Percentiles rank a stretch among this genome's conserved stretches.
Conservation (phyloP, 2,329 filamentous ascomycete genomes). For the Aspergillus felis region DNA sequence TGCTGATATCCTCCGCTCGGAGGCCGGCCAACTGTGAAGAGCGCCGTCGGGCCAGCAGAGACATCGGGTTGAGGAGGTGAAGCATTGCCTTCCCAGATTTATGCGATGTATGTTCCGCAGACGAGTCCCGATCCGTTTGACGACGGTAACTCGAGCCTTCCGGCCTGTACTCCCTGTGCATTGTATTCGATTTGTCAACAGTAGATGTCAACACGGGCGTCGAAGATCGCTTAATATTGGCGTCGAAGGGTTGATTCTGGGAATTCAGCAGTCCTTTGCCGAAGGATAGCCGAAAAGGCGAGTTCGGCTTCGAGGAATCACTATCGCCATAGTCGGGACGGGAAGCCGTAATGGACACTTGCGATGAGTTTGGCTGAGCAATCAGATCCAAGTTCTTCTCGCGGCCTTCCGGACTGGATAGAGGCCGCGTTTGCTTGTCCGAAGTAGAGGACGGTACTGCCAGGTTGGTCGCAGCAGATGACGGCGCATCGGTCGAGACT, state of each 20-base stretch:
- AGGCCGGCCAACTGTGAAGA: constrained; percentile 49
- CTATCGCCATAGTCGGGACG: constrained; percentile 24
- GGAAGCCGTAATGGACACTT: constrained; percentile 18
- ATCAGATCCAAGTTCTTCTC: constrained; percentile 19
- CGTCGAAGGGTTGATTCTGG: constrained; percentile 19
- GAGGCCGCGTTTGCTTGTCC: constrained; percentile 25
- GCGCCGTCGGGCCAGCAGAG: constrained; percentile 54
- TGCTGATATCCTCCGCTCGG: constrained; percentile 49
- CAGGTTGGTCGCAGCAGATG: constrained; percentile 27
- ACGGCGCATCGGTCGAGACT: constrained; percentile 18
- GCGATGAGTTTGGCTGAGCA: constrained; percentile 25
- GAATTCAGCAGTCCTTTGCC: constrained; percentile 26
- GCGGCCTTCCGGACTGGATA: constrained; percentile 30
- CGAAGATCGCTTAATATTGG: constrained; percentile 25
- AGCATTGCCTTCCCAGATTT: constrained; percentile 48
- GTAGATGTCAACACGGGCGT: constrained; percentile 19
- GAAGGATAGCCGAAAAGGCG: constrained; percentile 35
- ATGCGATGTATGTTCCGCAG: constrained; percentile 25
- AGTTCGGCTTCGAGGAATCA: constrained; percentile 29
- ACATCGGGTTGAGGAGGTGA: constrained; percentile 59
- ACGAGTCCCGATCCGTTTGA: constrained; percentile 24
- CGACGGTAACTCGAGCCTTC: constrained; percentile 22
- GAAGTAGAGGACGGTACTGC: constrained; percentile 22
- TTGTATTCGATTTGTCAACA: constrained; percentile 18
- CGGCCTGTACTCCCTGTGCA: constrained; percentile 23